Evolutionary conservation across 805 yeast species (phyloP).

Genomic region (Lipomyces starkeyi): DNA sequence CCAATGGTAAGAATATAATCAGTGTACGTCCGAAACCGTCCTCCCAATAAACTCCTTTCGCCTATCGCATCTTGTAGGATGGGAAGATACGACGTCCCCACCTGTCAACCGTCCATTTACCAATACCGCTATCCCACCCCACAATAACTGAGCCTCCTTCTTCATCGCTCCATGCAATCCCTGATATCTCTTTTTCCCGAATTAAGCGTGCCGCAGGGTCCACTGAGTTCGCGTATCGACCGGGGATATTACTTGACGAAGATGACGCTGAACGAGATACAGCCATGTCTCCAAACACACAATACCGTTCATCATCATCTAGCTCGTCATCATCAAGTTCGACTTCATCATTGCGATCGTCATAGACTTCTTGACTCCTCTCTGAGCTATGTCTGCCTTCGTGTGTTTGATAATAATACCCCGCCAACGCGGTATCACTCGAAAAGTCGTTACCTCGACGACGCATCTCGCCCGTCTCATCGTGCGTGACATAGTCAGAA

Average conservation of each 20-base stretch:
- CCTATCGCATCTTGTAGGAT: slow-evolving; percentile 28
- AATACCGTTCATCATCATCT: slow-evolving; percentile 5
- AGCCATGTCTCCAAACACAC: not conserved
- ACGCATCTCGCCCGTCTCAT: slow-evolving; percentile 4
- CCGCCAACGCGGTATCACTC: not conserved
- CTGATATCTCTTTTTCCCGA: slow-evolving; percentile 52
- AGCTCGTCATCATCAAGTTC: slow-evolving; percentile 5
- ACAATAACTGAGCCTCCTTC: slow-evolving; percentile 60
- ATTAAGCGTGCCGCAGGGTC: not conserved
- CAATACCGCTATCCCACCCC: slow-evolving; percentile 70
- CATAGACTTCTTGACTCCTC: not conserved
- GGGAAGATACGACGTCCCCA: slow-evolving; percentile 35
- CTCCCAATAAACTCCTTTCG: not conserved
- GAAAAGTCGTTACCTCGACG: not conserved
- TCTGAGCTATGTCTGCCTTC: not conserved
- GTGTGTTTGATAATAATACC: not conserved
- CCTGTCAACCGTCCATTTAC: slow-evolving; percentile 68
- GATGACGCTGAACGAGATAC: not conserved
- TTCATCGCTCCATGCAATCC: slow-evolving; percentile 63
- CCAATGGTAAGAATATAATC: not conserved
- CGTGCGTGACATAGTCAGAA: slow-evolving; percentile 4
- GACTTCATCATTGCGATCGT: not conserved
- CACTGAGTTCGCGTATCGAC: not conserved
- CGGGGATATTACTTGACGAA: slow-evolving; percentile 2
- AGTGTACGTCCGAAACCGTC: not conserved